Evolutionary conservation across 108 stramenopile genomes (phyloP), one percentile per base, ranked within the genome.

Genomic region (Fistulifera pelliculosa): DNA sequence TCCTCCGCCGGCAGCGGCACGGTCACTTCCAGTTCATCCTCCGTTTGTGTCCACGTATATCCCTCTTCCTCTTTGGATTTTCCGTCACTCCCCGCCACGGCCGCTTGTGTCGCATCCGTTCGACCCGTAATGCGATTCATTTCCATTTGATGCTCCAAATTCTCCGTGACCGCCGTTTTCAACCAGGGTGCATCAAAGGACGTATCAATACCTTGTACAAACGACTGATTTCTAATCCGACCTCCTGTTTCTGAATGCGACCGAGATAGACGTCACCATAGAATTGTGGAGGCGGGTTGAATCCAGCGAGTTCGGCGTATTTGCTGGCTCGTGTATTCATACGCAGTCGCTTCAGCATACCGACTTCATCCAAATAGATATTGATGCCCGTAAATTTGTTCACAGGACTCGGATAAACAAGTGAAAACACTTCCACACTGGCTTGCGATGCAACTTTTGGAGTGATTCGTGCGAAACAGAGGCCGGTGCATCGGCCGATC

Each of bases 301-400:
- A 87, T 0, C 89, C 89, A 59, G 77, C 80, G 26, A 56, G 47
- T 1, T 41, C 42, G 0, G 83, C 83, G 17, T 79, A 65, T 14
- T 66, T 41, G 1, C 68, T 65, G 2, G 83, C 85, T 49, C 89
- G 60, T 4, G 24, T 45, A 40, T 90, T 90, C 26, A 55, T 38
- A 8, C 83, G 80, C 16, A 90, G 57, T 31, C 76, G 68, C 44
- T 91, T 91, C 45, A 91, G 43, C 73, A 91, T 68, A 2, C 89
- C 89, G 5, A 87, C 81, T 56, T 91, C 89, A 60, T 91, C 89
- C 17, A 91, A 52, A 51, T 91, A 91, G 13, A 91, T 73, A 45
- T 83, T 71, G 13, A 87, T 81, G 2, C 76, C 78, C 19, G 61
- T 54, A 60, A 65, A 75, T 0, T 63, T 48, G 48, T 91, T 91